Evolutionary conservation across 305 asterid genomes (phyloP).

Genomic region (Ajuga reptans): DNA sequence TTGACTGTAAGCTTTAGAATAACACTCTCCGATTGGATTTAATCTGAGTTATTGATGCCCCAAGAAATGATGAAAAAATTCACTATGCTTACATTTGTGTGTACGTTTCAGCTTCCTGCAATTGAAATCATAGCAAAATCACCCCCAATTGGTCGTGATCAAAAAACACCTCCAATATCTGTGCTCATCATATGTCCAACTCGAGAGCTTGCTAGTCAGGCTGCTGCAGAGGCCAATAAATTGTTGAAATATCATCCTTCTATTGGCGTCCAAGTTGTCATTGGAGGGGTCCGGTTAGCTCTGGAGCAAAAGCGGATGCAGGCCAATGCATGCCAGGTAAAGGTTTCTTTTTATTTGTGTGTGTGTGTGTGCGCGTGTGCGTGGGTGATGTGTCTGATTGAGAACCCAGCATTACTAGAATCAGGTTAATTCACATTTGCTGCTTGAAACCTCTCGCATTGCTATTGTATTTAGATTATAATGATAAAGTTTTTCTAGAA

Average conservation of each 20-base stretch:
- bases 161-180: conserved; percentile 60
- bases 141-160: conserved; percentile 44
- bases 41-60: conserved; percentile 4
- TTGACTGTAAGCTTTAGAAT: background rate
- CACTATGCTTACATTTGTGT: conserved; percentile 17
- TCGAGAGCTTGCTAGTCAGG: conserved; percentile 90
- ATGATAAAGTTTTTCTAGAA: background rate
- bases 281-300: conserved; percentile 88
- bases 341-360: background rate
- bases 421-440: background rate
- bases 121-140: conserved; percentile 68
- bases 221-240: conserved; percentile 81
- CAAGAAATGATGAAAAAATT: conserved; percentile 5
- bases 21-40: background rate
- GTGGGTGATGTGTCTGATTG: background rate
- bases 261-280: conserved; percentile 93
- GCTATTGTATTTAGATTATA: background rate
- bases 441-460: background rate
- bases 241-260: conserved; percentile 87
- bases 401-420: background rate
- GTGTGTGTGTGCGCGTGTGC: too few species aligned
- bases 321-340: conserved; percentile 91
- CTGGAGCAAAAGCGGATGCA: conserved; percentile 86
- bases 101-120: conserved; percentile 79
- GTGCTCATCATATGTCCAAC: conserved; percentile 95